Percentiles rank a stretch among this genome's conserved stretches.
These are phyloP conservation scores for Cylindrotheca fusiformis DNA, from an alignment of 108 stramenopile genomes.

Conservation along the genomic window DNA sequence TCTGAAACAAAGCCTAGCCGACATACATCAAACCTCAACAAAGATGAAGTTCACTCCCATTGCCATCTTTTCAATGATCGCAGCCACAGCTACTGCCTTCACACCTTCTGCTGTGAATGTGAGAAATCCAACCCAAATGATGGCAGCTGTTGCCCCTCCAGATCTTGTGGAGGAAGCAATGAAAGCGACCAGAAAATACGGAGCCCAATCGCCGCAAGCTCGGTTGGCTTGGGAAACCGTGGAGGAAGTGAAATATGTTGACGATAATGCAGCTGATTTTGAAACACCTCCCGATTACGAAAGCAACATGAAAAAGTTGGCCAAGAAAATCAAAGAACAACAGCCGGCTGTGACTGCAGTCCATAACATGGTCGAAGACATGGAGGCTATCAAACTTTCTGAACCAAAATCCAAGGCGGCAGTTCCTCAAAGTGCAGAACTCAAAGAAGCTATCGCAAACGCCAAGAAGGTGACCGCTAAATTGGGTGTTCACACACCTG, in stretches of 20 bases:
- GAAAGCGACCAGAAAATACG: conserved; percentile 54
- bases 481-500: conserved; percentile 42
- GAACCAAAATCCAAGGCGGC: no score
- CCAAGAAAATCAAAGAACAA: conserved; percentile 5
- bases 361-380: conserved; percentile 8
- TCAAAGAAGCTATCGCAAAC: conserved; percentile 44
- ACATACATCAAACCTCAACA: no score
- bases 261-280: conserved; percentile 36
- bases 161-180: conserved; percentile 61
- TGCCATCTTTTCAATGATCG: no score
- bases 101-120: no score
- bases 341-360: neutral
- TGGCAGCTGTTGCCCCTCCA: conserved; percentile 48
- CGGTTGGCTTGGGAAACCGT: conserved; percentile 77
- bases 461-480: conserved; percentile 50
- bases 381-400: conserved; percentile 29
- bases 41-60: no score
- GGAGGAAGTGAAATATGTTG: conserved; percentile 81
- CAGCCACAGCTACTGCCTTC: no score
- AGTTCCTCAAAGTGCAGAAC: conserved; percentile 12
- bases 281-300: no score
- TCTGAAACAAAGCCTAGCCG: no score
- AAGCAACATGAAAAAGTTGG: conserved; percentile 14
- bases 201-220: conserved; percentile 61
- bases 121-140: no score